Evolutionary conservation across 2,329 filamentous ascomycete species (phyloP), one percentile per base, ranked within the genome.

Genomic region (Cladophialophora yegresii): DNA sequence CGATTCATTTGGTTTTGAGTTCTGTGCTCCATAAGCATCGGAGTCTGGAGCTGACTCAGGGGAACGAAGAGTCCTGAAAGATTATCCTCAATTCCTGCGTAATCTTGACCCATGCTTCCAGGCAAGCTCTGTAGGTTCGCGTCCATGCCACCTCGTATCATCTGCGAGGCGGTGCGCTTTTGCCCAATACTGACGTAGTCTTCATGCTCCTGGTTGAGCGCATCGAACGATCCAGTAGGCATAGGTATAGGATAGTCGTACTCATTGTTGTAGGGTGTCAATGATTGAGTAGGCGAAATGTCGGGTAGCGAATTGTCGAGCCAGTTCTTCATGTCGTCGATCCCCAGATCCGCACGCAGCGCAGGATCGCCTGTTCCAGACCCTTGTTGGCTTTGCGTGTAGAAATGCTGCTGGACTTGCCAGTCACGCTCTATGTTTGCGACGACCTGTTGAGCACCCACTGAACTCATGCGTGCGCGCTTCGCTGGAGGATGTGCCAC

Each of bases 171-270:
- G 23, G 40, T 58, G n/a, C 55, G 55, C 43, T 58, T 58, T 8
- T 58, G 40, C 40, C 55, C 55, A 16, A 49, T 32, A 3, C 36
- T 40, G 20, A 40, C n/a, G 28, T 28, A 16, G 32, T 28, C 54
- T 10, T 50, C 54, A 54, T 12, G 20, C 20, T 45, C 30, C 49
- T 30, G 20, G 9, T 32, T 13, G 32, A 50, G 12, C 50, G 53
- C 16, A 20, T 16, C 36, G 57, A 66, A 26, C 16, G 62, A 50
- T n/a, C 64, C 64, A 26, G 22, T 58, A 13, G 62, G 50, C 22
- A 26, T 45, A 22, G 64, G 61, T 22, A 64, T 28, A 7, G 64
- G 64, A 23, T 51, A 66, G 5, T 66, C 61, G 40, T 55, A 66
- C 32, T 58, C 64, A 32, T 54, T 63, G n/a, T 23, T 28, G 10